Percentiles rank a stretch among this genome's conserved stretches.
These are phyloP conservation scores for Clitopilus hobsonii DNA, from an alignment of 768 basidiomycete genomes.

Conservation along the genomic window DNA sequence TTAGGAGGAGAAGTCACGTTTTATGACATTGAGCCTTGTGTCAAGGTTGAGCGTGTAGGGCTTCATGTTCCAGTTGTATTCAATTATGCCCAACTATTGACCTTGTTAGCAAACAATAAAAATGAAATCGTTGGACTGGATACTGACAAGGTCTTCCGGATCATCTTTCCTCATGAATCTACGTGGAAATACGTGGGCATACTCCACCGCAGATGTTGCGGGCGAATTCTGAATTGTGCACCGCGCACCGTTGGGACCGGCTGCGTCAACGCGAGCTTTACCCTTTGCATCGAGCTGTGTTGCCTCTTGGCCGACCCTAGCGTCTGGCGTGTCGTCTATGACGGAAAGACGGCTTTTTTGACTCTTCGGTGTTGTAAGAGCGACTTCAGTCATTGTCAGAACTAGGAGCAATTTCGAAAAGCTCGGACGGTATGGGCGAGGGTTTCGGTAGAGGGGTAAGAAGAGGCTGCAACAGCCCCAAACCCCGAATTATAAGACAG, in stretches of 20 bases:
- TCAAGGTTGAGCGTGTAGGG: neutral
- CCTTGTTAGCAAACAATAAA: no score
- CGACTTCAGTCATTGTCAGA: neutral
- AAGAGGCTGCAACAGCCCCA: no score
- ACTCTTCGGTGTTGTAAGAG: neutral
- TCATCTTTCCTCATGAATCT: neutral
- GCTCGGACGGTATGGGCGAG: no score
- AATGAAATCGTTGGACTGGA: no score
- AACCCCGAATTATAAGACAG: no score
- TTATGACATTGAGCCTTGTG: neutral
- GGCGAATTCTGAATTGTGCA: neutral
- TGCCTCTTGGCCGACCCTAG: neutral
- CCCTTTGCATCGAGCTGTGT: neutral
- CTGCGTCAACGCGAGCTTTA: neutral
- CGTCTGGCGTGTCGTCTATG: neutral
- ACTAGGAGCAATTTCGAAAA: no score
- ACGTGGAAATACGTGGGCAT: neutral
- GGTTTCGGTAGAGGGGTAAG: no score
- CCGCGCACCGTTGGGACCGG: neutral
- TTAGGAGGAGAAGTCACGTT: neutral
- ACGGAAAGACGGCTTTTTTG: neutral
- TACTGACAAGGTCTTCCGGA: no score
- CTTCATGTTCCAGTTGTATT: neutral
- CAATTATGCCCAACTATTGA: neutral
- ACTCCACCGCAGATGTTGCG: neutral